A percentile compares a stretch with the other conserved stretches of the same genome.
Evolutionary conservation across 768 basidiomycete species (phyloP).

Genomic region (Leccinum longicurvipes): DNA sequence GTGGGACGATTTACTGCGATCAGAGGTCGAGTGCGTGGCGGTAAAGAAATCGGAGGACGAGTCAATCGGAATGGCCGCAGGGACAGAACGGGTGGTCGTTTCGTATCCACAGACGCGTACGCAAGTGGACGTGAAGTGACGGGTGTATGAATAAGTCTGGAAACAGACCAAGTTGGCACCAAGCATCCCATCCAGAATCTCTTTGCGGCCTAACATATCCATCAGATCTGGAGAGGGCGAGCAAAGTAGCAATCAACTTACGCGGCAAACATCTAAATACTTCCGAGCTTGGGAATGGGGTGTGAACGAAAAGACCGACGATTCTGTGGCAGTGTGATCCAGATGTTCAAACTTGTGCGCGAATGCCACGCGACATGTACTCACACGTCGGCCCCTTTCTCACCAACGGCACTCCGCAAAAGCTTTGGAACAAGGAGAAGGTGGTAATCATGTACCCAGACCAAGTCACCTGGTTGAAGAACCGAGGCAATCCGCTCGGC

Average conservation of each 20-base stretch:
- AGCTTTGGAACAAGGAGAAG: constrained; percentile 86
- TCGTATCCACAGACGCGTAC: constrained; percentile 97
- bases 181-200: constrained; percentile 97
- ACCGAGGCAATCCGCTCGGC: constrained; percentile 69
- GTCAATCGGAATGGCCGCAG: background rate
- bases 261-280: constrained; percentile 92
- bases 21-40: background rate
- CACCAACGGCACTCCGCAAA: constrained; percentile 61
- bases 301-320: constrained; percentile 94
- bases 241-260: constrained; percentile 36
- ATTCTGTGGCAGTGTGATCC: constrained; percentile 31
- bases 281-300: constrained; percentile 95
- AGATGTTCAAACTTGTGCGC: background rate
- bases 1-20: constrained; percentile 3
- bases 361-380: background rate
- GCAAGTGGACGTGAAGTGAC: constrained; percentile 93
- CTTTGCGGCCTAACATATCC: constrained; percentile 63
- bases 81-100: constrained; percentile 40
- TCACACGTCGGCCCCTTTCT: constrained; percentile 26
- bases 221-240: constrained; percentile 1
- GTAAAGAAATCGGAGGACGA: constrained; percentile 6
- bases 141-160: constrained; percentile 94
- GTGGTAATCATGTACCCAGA: constrained; percentile 97
- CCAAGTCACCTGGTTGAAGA: constrained; percentile 85
- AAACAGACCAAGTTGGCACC: constrained; percentile 96